Base-by-base conservation (phyloP, 108 stramenopile species). In the Aurantiochytrium sp. region DNA sequence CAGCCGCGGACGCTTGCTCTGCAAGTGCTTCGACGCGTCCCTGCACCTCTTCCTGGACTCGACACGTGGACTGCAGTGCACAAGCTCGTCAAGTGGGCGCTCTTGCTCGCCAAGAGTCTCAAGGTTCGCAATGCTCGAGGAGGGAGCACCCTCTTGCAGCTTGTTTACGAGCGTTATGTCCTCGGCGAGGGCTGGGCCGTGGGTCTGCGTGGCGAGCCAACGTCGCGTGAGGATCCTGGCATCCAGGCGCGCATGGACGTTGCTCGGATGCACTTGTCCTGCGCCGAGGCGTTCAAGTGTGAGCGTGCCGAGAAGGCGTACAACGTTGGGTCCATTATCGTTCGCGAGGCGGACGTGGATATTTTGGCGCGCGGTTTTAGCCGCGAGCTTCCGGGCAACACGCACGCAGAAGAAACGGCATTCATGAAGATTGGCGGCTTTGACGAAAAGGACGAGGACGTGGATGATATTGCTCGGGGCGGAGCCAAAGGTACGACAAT, bases 371-470 rank as follows among this genome's bases (percentile, higher is more conserved):
- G 45, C 6, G 89, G 89, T 0, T 90, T 87, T 28, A 60, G 58
- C 60, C 89, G 89, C 58, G 89, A 90, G 58, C 51, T 90, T 14
- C 88, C 88, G 4, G 89, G 89, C 3, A 90, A 90, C 57, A 90
- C 89, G 5, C 89, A 90, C 60, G 89, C 89, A 2, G 89, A 90
- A 49, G 76, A 90, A 49, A 89, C 88, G n/a, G 88, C 88, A 14
- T 72, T 90, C 29, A 47, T 87, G 55, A 89, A 88, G 59, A 58
- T 88, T 6, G 83, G 49, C 71, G 87, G 58, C 43, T 45, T 29
- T 28, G 35, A n/a, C 5, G 21, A 19, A 8, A 73, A 43, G 58
- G 89, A 51, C 18, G 53, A 87, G 28, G 57, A 21, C 23, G 12
- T 55, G 16, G 87, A 57, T 55, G 87, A 57, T 29, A 58, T 57